phyloP scores from a whole-genome alignment of 1,284 basidiomycete species.

The Marasmius fiardii region DNA sequence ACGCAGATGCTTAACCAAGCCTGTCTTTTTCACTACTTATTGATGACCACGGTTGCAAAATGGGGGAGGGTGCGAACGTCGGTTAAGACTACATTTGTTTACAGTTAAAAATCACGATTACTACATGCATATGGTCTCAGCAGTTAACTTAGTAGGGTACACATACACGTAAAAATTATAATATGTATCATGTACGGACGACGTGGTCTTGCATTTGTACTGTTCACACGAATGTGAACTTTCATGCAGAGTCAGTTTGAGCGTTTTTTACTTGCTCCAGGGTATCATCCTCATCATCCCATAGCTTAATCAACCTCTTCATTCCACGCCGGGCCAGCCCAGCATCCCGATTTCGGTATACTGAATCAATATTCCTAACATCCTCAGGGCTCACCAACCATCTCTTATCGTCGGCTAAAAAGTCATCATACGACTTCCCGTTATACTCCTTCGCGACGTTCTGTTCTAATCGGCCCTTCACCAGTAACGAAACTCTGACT shows the following conservation, averaged over 20 bases:
- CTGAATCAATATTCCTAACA: conserved; percentile 19
- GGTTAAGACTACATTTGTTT: too few species aligned
- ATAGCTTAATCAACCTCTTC: conserved; percentile 13
- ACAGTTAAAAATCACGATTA: too few species aligned
- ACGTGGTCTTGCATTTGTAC: too few species aligned
- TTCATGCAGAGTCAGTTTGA: neutral
- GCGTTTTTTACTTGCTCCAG: conserved; percentile 16
- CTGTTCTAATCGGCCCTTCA: conserved; percentile 1
- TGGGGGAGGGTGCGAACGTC: too few species aligned
- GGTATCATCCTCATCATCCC: conserved; percentile 45
- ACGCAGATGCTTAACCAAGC: conserved; percentile 49
- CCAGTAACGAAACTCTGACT: neutral
- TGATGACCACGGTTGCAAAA: neutral
- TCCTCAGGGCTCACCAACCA: conserved; percentile 16
- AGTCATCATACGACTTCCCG: conserved; percentile 5
- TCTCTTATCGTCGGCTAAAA: conserved; percentile 4
- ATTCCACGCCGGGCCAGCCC: conserved; percentile 7
- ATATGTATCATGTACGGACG: too few species aligned
- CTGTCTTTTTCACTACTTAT: conserved; percentile 11
- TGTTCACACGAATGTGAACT: neutral
- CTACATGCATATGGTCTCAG: too few species aligned
- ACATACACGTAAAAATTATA: too few species aligned
- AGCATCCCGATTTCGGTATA: conserved; percentile 18
- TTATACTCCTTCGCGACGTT: conserved; percentile 7
- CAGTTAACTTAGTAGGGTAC: too few species aligned